Evolutionary conservation across 2,329 filamentous ascomycete species (phyloP).

Genomic region (Aspergillus ochraceus): DNA sequence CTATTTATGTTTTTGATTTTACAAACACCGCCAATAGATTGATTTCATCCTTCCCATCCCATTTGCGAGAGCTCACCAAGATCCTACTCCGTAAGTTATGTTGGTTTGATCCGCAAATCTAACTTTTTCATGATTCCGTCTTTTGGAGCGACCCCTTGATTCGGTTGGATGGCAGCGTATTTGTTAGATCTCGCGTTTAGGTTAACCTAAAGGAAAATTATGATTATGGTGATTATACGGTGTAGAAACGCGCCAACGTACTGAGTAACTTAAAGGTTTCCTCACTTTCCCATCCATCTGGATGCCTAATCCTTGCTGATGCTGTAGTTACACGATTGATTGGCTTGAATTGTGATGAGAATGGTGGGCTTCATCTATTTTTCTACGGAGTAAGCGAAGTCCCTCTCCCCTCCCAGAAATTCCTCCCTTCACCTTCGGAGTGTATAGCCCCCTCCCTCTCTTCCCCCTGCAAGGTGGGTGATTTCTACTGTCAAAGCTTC

Average conservation of each 20-base stretch:
- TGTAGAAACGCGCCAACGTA: background rate
- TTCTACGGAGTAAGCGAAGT: background rate
- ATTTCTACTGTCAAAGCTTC: background rate
- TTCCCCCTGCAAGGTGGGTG: background rate
- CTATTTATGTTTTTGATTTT: background rate
- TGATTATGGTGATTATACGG: background rate
- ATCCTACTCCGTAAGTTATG: background rate
- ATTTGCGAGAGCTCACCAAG: constrained; percentile 3
- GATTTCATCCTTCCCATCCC: background rate
- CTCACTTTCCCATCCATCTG: background rate
- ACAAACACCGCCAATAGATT: background rate
- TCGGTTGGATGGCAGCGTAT: constrained; percentile 12
- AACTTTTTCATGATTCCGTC: constrained; percentile 19
- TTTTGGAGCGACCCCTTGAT: constrained; percentile 14
- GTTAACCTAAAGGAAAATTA: background rate
- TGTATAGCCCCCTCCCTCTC: background rate
- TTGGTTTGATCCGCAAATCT: constrained; percentile 14
- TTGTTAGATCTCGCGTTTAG: constrained; percentile 1
- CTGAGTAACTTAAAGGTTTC: background rate
- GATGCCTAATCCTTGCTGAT: background rate
- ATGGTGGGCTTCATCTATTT: background rate
- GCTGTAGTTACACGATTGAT: background rate
- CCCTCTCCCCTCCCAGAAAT: background rate
- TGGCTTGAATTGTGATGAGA: background rate
- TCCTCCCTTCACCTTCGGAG: background rate